Conservation (phyloP, 2,329 filamentous ascomycete species). For the Alternaria novae-zelandiae region DNA sequence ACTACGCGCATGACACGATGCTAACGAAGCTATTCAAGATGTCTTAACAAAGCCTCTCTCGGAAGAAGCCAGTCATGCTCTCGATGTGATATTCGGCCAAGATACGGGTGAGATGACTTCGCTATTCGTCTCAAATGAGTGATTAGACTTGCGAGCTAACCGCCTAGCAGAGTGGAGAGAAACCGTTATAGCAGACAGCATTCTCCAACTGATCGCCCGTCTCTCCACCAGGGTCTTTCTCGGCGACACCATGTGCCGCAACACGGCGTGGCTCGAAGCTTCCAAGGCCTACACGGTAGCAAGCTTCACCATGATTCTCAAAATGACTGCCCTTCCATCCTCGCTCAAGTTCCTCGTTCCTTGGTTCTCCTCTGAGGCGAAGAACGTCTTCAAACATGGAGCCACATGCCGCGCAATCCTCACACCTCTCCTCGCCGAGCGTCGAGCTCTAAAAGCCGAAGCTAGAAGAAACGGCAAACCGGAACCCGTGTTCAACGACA, state of each 20-base stretch:
- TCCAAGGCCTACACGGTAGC: constrained; percentile 40
- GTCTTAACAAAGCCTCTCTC: not conserved
- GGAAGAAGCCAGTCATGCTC: not conserved
- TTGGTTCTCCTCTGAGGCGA: not conserved
- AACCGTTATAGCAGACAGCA: not conserved
- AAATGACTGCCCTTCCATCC: not conserved
- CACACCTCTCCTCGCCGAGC: not conserved
- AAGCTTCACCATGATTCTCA: not conserved
- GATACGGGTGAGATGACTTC: not conserved
- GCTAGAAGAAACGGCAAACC: not conserved
- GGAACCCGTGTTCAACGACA: not conserved
- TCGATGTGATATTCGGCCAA: not conserved
- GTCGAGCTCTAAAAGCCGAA: not conserved
- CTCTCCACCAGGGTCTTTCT: constrained; percentile 34
- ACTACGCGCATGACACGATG: too few species aligned
- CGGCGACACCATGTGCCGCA: constrained; percentile 45
- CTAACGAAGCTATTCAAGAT: not conserved
- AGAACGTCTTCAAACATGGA: not conserved
- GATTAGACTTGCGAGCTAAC: not conserved
- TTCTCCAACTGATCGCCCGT: not conserved
- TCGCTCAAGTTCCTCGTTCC: not conserved
- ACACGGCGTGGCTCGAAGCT: constrained; percentile 49
- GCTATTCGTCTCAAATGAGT: accelerated
- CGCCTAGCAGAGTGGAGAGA: not conserved
- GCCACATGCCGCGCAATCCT: not conserved